Percentiles rank a stretch among this genome's conserved stretches.
phyloP scores from a whole-genome alignment of 805 yeast genomes.

The Wickerhamomyces xylosicus region DNA sequence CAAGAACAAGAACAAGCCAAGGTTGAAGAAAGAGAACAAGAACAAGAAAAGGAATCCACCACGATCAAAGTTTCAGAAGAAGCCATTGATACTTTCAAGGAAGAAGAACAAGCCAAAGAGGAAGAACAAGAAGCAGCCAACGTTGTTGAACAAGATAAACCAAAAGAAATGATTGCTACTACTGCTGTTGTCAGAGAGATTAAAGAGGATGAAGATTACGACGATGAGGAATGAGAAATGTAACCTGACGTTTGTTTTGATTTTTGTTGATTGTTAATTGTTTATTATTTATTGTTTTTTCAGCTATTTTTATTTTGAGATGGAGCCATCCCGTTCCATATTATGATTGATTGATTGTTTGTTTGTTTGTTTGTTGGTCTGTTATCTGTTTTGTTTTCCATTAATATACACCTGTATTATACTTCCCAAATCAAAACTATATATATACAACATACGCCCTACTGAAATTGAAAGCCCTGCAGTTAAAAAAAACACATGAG shows the following conservation, averaged over 20 bases:
- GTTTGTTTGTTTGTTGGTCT: too few species aligned
- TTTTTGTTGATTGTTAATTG: not conserved
- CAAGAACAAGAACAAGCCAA: not conserved
- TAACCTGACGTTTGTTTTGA: not conserved
- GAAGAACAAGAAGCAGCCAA: constrained; percentile 24
- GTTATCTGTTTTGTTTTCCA: too few species aligned
- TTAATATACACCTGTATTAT: too few species aligned
- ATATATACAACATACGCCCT: too few species aligned
- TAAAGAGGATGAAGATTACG: constrained; percentile 29
- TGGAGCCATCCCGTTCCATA: too few species aligned
- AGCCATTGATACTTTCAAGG: constrained; percentile 20
- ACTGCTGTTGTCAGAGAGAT: constrained; percentile 28
- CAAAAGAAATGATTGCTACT: too few species aligned
- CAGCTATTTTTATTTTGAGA: too few species aligned
- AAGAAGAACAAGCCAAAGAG: constrained; percentile 23
- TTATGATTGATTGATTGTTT: too few species aligned
- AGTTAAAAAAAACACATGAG: too few species aligned
- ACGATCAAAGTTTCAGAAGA: constrained; percentile 15
- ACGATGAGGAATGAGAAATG: constrained; percentile 22
- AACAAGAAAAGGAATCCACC: not conserved
- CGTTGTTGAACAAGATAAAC: constrained; percentile 3
- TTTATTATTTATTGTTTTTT: too few species aligned
- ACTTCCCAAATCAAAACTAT: too few species aligned
- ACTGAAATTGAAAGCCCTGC: too few species aligned
- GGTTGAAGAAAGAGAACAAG: not conserved